These are phyloP conservation scores for Salvia hispanica DNA, from an alignment of 257 asterid genomes.

Conservation along the genomic window DNA sequence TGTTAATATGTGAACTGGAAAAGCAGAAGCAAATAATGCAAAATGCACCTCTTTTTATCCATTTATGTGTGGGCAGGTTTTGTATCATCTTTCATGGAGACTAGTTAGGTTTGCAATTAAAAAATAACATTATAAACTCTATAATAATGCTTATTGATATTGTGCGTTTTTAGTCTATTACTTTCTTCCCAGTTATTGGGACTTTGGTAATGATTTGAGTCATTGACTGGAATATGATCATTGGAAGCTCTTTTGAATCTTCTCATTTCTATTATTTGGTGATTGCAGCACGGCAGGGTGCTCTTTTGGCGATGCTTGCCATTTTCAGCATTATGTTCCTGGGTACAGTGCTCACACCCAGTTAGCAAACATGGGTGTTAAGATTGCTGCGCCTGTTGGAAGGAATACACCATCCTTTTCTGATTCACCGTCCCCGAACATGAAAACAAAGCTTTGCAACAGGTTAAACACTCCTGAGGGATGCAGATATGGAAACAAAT, in stretches of 20 bases:
- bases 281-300: slow-evolving; percentile 58
- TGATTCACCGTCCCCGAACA: slow-evolving; percentile 34
- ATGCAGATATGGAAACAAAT: slow-evolving; percentile 57
- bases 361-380: slow-evolving; percentile 43
- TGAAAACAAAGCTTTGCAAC: slow-evolving; percentile 53
- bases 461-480: slow-evolving; percentile 56
- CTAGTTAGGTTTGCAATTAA: slow-evolving; percentile 2
- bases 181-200: slow-evolving; percentile 2
- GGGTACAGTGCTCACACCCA: slow-evolving; percentile 53
- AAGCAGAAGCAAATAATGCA: not conserved
- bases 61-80: not conserved
- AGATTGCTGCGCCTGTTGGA: slow-evolving; percentile 28
- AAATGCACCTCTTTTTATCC: not conserved
- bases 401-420: slow-evolving; percentile 33
- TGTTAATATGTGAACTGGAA: not conserved
- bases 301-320: slow-evolving; percentile 57
- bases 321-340: slow-evolving; percentile 52
- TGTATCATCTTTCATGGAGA: not conserved
- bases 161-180: not conserved
- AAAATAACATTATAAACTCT: not conserved
- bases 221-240: not conserved
- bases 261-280: slow-evolving; percentile 24
- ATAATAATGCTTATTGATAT: not conserved
- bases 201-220: not conserved
- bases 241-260: not conserved